Conservation (phyloP, 805 yeast species). For the Lipomyces oligophaga region DNA sequence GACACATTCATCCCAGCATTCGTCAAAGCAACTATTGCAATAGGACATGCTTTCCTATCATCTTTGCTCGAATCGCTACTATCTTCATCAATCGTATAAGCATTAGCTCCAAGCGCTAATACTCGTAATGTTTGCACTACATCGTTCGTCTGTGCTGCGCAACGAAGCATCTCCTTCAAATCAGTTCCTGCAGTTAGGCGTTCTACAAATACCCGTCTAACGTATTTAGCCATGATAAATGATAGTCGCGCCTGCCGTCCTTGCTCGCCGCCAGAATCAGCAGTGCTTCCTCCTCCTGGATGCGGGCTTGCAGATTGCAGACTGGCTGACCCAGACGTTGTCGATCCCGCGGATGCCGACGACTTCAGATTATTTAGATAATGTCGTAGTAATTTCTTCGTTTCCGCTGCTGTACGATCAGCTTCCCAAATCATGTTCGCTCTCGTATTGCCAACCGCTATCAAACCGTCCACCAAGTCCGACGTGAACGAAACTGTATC, state of each 20-base stretch:
- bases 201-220: constrained; percentile 46
- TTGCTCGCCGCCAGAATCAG: constrained; percentile 3
- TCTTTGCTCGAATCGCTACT: constrained; percentile 1
- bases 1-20: constrained; percentile 32
- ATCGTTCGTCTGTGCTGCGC: constrained; percentile 37
- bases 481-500: constrained; percentile 57
- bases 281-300: constrained; percentile 45
- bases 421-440: constrained; percentile 64
- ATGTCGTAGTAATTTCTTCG: constrained; percentile 19
- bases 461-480: constrained; percentile 57
- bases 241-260: constrained; percentile 33
- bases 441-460: constrained; percentile 51
- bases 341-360: background rate
- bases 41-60: constrained; percentile 32
- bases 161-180: constrained; percentile 38
- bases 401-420: constrained; percentile 21
- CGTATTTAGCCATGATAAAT: constrained; percentile 68
- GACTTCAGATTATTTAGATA: background rate
- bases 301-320: constrained; percentile 33
- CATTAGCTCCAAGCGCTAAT: constrained; percentile 41
- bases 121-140: constrained; percentile 36
- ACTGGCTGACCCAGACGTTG: background rate
- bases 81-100: constrained; percentile 29
- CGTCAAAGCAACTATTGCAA: constrained; percentile 37
- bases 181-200: constrained; percentile 30